Evolutionary conservation across 768 basidiomycete genomes (phyloP), one percentile per base, ranked within the genome.

Genomic region (Mycena chlorophos): DNA sequence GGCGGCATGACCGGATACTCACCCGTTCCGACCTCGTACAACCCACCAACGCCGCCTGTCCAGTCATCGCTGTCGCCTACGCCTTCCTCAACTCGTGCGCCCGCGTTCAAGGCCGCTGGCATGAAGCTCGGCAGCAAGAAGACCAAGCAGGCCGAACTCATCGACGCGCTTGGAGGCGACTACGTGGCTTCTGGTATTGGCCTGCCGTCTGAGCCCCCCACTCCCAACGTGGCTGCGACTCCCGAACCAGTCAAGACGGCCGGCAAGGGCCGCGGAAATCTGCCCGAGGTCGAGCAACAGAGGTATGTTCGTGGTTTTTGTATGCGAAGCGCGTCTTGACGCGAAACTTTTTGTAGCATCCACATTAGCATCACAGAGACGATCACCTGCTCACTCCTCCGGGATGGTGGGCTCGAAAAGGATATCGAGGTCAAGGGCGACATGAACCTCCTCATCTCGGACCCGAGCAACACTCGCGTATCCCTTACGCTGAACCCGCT

Each of bases 121-220:
- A 98, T 99, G 96, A 98, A 98, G 65, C 82, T 99, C 14, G 95
- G 96, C 29, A 82, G 83, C 65, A 98, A 96, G 75, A 95, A 91
- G 74, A 87, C 86, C 26, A 90, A 88, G 65, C 91, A 96, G 67
- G 86, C 89, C 4, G 95, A 96, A 59, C 70, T 97, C 20, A 70
- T 95, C 37, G 91, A 94, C 66, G 90, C 91, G 1, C 78, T 98
- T 8, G 95, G 94, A 10, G 88, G 87, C 1, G 90, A 91, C 51
- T 62, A 62, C 27, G 56, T 58, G 13, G 40, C 81, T 80, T 31
- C 73, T 84, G 46, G 76, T 80, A 38, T 60, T 22, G 60, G 55
- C 30, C 56, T 62, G 22, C 31, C 56, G 27, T 69, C 80, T 6
- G 77, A 80, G 50, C 76, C 81, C 25, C 75, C 82, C 8, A 72